phyloP scores from a whole-genome alignment of 805 yeast species.

The Metschnikowia gruessii region DNA sequence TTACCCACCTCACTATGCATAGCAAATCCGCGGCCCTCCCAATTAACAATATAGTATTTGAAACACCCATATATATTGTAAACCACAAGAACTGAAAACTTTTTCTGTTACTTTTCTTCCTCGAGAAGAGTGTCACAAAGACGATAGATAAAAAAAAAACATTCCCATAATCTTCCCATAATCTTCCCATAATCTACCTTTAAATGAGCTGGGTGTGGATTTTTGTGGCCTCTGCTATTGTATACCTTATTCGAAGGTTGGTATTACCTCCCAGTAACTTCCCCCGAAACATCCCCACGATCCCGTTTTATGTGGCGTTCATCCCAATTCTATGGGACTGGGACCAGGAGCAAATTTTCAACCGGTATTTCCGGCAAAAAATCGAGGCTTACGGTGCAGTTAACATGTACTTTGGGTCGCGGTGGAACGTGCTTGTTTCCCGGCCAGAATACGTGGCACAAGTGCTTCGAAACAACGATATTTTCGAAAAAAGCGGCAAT shows the following conservation, averaged over 20 bases:
- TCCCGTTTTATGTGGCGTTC: conserved; percentile 59
- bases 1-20: too few relatives aligned
- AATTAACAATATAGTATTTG: too few relatives aligned
- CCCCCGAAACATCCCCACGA: conserved; percentile 54
- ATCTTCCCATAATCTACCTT: too few relatives aligned
- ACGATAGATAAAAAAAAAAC: too few relatives aligned
- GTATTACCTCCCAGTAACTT: conserved; percentile 49
- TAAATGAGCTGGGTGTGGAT: conserved; percentile 3
- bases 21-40: too few relatives aligned
- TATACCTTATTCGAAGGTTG: conserved; percentile 14
- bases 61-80: too few relatives aligned
- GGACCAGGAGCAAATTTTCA: conserved; percentile 50
- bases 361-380: conserved; percentile 40
- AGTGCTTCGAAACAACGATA: conserved; percentile 47
- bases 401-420: conserved; percentile 55
- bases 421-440: conserved; percentile 57
- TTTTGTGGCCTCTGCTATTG: background rate
- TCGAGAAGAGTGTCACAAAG: too few relatives aligned
- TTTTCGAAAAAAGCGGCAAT: conserved; percentile 58
- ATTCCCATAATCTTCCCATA: too few relatives aligned
- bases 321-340: conserved; percentile 40
- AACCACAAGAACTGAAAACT: too few relatives aligned
- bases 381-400: conserved; percentile 56
- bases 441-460: conserved; percentile 46
- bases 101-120: too few relatives aligned